Conservation (phyloP, 768 basidiomycete genomes). For the Tremella mesenterica region DNA sequence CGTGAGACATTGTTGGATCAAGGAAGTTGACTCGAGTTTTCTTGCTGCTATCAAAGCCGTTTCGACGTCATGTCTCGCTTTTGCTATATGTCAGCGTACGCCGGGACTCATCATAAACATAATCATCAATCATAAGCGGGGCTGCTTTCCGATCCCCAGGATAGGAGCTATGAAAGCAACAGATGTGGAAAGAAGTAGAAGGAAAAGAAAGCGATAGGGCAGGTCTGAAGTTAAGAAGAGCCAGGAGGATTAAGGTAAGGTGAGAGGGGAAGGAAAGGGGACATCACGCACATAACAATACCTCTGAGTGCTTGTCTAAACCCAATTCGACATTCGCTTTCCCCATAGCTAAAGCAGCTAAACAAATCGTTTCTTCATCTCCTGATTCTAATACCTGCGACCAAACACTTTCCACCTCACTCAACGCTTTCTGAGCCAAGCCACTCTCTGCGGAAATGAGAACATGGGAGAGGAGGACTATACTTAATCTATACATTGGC, state of each 20-base stretch:
- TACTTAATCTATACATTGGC: conserved; percentile 22
- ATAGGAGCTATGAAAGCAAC: background rate
- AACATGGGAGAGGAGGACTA: conserved; percentile 24
- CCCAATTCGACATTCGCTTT: conserved; percentile 18
- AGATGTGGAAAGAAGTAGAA: background rate
- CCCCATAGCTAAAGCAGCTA: conserved; percentile 18
- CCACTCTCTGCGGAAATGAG: conserved; percentile 26
- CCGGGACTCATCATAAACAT: background rate
- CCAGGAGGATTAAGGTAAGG: background rate
- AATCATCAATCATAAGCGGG: background rate
- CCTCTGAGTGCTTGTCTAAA: conserved; percentile 1
- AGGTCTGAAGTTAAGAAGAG: too few species aligned
- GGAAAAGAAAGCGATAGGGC: too few species aligned
- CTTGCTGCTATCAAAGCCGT: too few species aligned
- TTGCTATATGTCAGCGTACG: background rate
- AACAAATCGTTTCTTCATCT: conserved; percentile 18
- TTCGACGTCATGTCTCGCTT: too few species aligned
- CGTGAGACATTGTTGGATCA: background rate
- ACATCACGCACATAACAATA: background rate
- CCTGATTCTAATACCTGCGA: conserved; percentile 9
- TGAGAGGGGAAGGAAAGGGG: background rate
- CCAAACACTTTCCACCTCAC: conserved; percentile 23
- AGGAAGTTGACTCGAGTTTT: too few species aligned
- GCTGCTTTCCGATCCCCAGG: too few species aligned
- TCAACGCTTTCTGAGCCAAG: conserved; percentile 18